Evolutionary conservation across 2,329 filamentous ascomycete genomes (phyloP).

Genomic region (Ascomycota sp.): DNA sequence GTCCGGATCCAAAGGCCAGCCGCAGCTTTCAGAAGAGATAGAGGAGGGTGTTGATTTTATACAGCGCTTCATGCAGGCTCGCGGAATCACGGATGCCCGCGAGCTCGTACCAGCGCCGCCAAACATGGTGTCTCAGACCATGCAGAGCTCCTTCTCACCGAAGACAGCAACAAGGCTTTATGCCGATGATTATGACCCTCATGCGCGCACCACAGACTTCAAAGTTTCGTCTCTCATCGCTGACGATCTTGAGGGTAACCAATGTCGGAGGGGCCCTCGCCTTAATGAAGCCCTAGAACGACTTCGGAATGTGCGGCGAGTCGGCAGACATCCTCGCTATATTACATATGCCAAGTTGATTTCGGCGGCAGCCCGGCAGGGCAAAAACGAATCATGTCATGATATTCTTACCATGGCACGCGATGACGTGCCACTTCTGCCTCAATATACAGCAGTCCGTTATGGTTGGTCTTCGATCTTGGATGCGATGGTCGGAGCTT

Average conservation of each 20-base stretch:
- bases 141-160: conserved; percentile 25
- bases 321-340: conserved; percentile 78
- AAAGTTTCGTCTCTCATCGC: conserved; percentile 80
- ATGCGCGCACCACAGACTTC: conserved; percentile 75
- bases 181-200: conserved; percentile 76
- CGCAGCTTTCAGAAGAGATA: conserved; percentile 51
- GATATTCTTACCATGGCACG: conserved; percentile 80
- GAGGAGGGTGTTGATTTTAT: conserved; percentile 65
- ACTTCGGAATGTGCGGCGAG: conserved; percentile 80
- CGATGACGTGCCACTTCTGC: conserved; percentile 62
- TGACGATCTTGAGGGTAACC: conserved; percentile 64
- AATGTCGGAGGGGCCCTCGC: conserved; percentile 47
- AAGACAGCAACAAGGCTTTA: conserved; percentile 36
- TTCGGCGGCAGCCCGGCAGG: conserved; percentile 63
- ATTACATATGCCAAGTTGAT: conserved; percentile 95
- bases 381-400: conserved; percentile 59
- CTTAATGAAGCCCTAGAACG: conserved; percentile 62
- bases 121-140: conserved; percentile 20
- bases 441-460: conserved; percentile 67
- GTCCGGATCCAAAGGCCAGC: conserved; percentile 23
- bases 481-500: conserved; percentile 89
- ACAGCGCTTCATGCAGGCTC: conserved; percentile 32
- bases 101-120: conserved; percentile 24
- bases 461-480: conserved; percentile 94
- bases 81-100: conserved; percentile 31